Evolutionary conservation across 768 basidiomycete species (phyloP).

Genomic region (Leucocoprinus leucothites): DNA sequence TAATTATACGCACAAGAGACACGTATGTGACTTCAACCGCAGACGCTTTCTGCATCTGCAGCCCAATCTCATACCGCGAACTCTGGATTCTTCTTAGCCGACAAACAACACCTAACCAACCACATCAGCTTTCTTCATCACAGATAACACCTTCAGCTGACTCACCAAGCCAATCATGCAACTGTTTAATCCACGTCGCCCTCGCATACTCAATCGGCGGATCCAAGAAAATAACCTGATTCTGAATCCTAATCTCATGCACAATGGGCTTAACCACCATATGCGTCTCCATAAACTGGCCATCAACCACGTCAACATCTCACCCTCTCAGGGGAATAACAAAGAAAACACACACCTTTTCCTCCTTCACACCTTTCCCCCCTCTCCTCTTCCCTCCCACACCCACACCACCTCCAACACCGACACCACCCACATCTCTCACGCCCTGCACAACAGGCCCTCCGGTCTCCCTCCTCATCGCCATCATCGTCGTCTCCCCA

Average conservation of each 20-base stretch:
- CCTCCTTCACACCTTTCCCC: slow-evolving; percentile 73
- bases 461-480: slow-evolving; percentile 51
- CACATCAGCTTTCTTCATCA: slow-evolving; percentile 3
- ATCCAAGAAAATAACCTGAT: slow-evolving; percentile 98
- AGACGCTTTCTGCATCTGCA: slow-evolving; percentile 78
- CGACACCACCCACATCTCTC: slow-evolving; percentile 49
- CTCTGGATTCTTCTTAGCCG: slow-evolving; percentile 85
- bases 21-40: slow-evolving; percentile 77
- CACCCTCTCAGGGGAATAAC: not conserved
- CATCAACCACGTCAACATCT: not conserved
- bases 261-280: slow-evolving; percentile 83
- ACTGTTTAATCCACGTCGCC: slow-evolving; percentile 81
- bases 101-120: slow-evolving; percentile 73
- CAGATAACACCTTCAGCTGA: not conserved
- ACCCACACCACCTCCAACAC: too few relatives aligned
- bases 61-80: slow-evolving; percentile 93
- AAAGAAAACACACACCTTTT: slow-evolving; percentile 52
- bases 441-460: slow-evolving; percentile 24
- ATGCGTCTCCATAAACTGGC: slow-evolving; percentile 65
- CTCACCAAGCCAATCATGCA: slow-evolving; percentile 87
- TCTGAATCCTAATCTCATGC: slow-evolving; percentile 96
- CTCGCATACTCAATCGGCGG: slow-evolving; percentile 96
- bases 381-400: slow-evolving; percentile 67
- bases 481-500: slow-evolving; percentile 62
- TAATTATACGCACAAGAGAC: slow-evolving; percentile 57